Base-by-base conservation (phyloP, 805 yeast genomes). In the Starmerella tilneyi region DNA sequence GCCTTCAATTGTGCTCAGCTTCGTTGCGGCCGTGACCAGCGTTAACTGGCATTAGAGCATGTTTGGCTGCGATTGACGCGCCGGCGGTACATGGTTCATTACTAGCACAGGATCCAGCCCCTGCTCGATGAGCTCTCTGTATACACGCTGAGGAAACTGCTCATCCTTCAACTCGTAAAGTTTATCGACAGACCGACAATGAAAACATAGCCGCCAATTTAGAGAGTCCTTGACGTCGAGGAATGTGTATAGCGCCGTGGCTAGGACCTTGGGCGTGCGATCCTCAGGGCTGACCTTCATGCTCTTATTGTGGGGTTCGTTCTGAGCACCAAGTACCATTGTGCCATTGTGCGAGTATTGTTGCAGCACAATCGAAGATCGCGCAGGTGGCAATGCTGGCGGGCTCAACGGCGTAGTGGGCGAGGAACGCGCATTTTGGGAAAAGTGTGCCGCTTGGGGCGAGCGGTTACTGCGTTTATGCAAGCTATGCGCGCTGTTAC, bases 31-130 rank as follows among this genome's bases (percentile, higher is more conserved):
- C n/a, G n/a, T n/a, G n/a, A n/a, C n/a, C n/a, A n/a, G n/a, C n/a
- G n/a, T n/a, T n/a, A n/a, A n/a, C n/a, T n/a, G n/a, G n/a, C n/a
- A n/a, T 20, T 34, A 34, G 6, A 34, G 38, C 38, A 34, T 34
- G 28, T 34, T 34, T 4, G 38, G 38, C 27, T 34, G 38, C 13
- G 38, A 34, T 13, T 34, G 38, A n/a, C 38, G 38, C 19, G 38
- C 38, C 9, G 15, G 16, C n/a, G 38, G 38, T 6, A 13, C 19
- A 9, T 34, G 38, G 28, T 34, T 22, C 27, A 34, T 21, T 17
- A 34, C 38, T 5, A 34, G 38, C 9, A 34, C 28, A 9, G 38
- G 38, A 12, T 34, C 38, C 38, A 34, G 21, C 21, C 38, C 38
- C 20, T 34, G 38, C 11, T 34, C 38, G 12, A 22, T 22, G 38